Evolutionary conservation across 371 early-diverging fungal genomes (phyloP), one percentile per base, ranked within the genome.

Genomic region (Capillidium heterosporum): DNA sequence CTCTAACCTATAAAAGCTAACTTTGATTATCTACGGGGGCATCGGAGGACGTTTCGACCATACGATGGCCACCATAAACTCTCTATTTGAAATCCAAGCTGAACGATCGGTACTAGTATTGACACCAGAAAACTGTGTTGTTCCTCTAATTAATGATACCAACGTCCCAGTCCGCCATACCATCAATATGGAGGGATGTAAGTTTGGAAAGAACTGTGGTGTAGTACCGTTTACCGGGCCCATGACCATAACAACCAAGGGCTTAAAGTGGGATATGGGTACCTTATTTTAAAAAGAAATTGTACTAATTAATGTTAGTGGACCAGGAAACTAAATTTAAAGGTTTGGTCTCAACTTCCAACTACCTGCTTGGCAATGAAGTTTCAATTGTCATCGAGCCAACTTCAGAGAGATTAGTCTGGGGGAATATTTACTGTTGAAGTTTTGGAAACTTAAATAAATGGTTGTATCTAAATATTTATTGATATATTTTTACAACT

Each of bases 1-100:
- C 2, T 11, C 32, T 42, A 48, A 44, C 21, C 17, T 13, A 13
- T 43, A 53, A 26, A 23, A 39, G 41, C 7, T 43, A 21, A 21
- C 77, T 39, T 67, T 91, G 10, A 70, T 92, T 2, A 90, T 81
- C 0, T 62, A 82, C 7, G 91, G 94, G 31, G 89, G 85, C 2
- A 62, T 89, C 4, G 80, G 87, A 28, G 95, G 94, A 0, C 78
- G 95, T 28, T 84, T 95, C 58, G 95, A 95, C 65, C 94, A 95
- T 54, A 76, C 77, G 11, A 81, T 95, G 64, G 71, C 81, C 10
- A 77, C 69, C 54, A 78, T 95, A 23, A 76, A 88, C 60, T 66
- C 77, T 28, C 63, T 91, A 23, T 83, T 72, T 70, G 65, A 78
- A 66, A 40, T 53, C 39, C 53, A 31, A 1, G 7, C 7, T 5